Conservation (phyloP, 2,329 filamentous ascomycete genomes). For the Xylariomycetidae sp. region DNA sequence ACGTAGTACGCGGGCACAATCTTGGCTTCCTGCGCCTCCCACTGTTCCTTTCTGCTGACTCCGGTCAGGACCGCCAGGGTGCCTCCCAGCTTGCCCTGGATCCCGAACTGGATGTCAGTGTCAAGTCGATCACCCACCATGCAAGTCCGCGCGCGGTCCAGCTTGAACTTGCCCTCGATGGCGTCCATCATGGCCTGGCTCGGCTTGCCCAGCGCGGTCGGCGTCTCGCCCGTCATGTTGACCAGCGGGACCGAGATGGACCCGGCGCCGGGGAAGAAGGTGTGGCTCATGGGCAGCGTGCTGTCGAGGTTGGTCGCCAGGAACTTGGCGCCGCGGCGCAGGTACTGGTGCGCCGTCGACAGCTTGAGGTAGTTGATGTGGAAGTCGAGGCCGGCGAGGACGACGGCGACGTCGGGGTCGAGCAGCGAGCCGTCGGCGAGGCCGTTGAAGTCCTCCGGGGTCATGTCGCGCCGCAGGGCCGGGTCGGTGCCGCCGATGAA, state of each 20-base stretch:
- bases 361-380: slow-evolving; percentile 95
- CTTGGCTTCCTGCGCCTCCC: slow-evolving; percentile 62
- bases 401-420: slow-evolving; percentile 84
- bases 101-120: slow-evolving; percentile 93
- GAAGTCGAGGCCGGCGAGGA: slow-evolving; percentile 87
- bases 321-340: slow-evolving; percentile 76
- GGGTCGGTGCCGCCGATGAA: slow-evolving; percentile 87
- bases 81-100: slow-evolving; percentile 85
- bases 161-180: slow-evolving; percentile 89
- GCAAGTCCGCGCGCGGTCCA: slow-evolving; percentile 79
- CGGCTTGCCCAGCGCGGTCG: slow-evolving; percentile 83
- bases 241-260: slow-evolving; percentile 73
- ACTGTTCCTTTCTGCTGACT: slow-evolving; percentile 80
- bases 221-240: slow-evolving; percentile 65
- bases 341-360: slow-evolving; percentile 78
- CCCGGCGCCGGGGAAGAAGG: slow-evolving; percentile 88
- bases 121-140: slow-evolving; percentile 95
- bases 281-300: slow-evolving; percentile 75
- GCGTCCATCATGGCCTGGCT: slow-evolving; percentile 99
- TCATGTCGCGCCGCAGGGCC: slow-evolving; percentile 70
- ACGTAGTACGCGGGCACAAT: slow-evolving; percentile 79
- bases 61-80: slow-evolving; percentile 89
- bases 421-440: slow-evolving; percentile 72
- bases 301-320: slow-evolving; percentile 92
- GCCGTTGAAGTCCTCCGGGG: slow-evolving; percentile 71